A percentile compares a stretch with the other conserved stretches of the same genome.
These are phyloP conservation scores for Neurospora sp. DNA, from an alignment of 495 filamentous ascomycete genomes.

Conservation along the genomic window DNA sequence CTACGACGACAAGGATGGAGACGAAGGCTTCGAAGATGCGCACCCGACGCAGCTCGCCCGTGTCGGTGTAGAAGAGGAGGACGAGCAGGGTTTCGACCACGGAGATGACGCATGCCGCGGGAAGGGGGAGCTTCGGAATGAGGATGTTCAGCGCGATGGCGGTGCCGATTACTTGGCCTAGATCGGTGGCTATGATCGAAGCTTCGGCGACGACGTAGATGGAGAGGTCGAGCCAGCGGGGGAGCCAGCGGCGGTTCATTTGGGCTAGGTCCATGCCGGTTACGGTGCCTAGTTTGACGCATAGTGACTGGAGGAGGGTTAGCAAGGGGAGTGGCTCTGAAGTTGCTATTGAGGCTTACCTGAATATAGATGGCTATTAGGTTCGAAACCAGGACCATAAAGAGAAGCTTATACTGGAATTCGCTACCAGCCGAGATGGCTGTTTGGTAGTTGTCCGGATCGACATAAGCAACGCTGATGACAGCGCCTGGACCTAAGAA, in stretches of 20 bases:
- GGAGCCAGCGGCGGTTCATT: constrained; percentile 18
- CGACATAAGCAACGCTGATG: constrained; percentile 19
- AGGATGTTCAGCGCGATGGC: constrained; percentile 15
- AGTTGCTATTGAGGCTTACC: too few relatives aligned
- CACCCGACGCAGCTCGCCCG: constrained; percentile 9
- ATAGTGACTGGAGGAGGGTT: constrained; percentile 15
- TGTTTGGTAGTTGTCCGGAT: constrained; percentile 26
- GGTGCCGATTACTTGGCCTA: constrained; percentile 14
- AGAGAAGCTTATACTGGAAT: constrained; percentile 22
- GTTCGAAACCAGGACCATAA: constrained; percentile 24
- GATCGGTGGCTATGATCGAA: constrained; percentile 22
- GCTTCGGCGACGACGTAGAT: constrained; percentile 22
- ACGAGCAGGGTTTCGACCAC: constrained; percentile 9
- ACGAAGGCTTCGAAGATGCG: constrained; percentile 14
- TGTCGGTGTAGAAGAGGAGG: constrained; percentile 12
- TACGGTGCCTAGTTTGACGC: constrained; percentile 23
- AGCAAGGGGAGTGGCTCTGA: too few relatives aligned
- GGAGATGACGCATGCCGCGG: constrained; percentile 11
- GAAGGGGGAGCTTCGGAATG: constrained; percentile 8
- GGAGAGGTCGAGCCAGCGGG: constrained; percentile 20
- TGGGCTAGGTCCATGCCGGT: constrained; percentile 21
- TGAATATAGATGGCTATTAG: constrained; percentile 24
- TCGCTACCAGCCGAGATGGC: constrained; percentile 21
- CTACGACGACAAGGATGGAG: constrained; percentile 2
- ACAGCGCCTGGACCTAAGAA: constrained; percentile 15